These are phyloP conservation scores for Ceratocystis variospora DNA, from an alignment of 2,329 filamentous ascomycete species.

Conservation along the genomic window DNA sequence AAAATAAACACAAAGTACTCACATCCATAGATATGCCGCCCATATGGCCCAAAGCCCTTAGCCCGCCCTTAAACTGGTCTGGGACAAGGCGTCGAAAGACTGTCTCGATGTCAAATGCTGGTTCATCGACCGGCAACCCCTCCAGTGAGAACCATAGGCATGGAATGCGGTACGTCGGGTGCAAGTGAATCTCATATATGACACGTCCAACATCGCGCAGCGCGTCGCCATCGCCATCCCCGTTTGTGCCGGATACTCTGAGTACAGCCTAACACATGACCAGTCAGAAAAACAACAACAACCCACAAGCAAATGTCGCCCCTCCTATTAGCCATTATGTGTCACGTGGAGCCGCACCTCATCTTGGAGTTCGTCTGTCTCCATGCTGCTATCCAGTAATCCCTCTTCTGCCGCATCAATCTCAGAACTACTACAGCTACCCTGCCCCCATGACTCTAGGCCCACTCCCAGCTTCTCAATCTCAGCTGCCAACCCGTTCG, in stretches of 20 bases:
- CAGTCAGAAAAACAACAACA: constrained; percentile 19
- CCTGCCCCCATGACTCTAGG: background rate
- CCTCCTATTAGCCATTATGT: background rate
- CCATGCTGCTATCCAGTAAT: constrained; percentile 33
- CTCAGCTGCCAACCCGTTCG: constrained; percentile 34
- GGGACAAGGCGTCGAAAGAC: constrained; percentile 61
- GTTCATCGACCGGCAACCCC: constrained; percentile 41
- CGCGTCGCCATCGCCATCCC: background rate
- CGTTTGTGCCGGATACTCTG: background rate
- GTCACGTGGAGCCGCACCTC: constrained; percentile 28
- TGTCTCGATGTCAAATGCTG: constrained; percentile 49
- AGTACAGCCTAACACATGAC: constrained; percentile 9
- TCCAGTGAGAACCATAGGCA: constrained; percentile 63
- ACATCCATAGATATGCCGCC: constrained; percentile 67
- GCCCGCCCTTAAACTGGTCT: constrained; percentile 44
- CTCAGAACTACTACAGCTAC: constrained; percentile 15
- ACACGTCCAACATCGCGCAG: constrained; percentile 34
- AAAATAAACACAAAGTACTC: constrained; percentile 29
- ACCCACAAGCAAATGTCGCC: background rate
- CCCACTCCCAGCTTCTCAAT: constrained; percentile 35
- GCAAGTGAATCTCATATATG: constrained; percentile 60
- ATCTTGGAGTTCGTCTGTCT: constrained; percentile 39
- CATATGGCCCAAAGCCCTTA: constrained; percentile 49
- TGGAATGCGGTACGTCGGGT: constrained; percentile 60
- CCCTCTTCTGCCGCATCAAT: constrained; percentile 19